A percentile compares a stretch with the other conserved stretches of the same genome.
phyloP scores from a whole-genome alignment of 2,329 filamentous ascomycete species.

The Hymenoscyphus linearis region DNA sequence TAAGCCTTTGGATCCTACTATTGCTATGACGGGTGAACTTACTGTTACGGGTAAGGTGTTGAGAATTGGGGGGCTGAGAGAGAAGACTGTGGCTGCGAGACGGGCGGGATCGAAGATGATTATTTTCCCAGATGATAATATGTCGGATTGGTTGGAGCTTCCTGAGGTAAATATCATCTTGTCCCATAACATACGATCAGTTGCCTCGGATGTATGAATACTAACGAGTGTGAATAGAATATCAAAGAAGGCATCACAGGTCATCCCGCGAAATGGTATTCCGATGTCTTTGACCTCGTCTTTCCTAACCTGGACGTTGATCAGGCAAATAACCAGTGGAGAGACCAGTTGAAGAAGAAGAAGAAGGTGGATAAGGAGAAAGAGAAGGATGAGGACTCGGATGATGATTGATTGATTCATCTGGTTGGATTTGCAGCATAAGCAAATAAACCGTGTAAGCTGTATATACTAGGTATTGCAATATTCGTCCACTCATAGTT shows the following conservation, averaged over 20 bases:
- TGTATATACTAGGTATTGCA: background rate
- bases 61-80: constrained; percentile 85
- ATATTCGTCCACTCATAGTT: background rate
- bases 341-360: constrained; percentile 31
- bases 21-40: constrained; percentile 97
- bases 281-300: constrained; percentile 84
- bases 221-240: constrained; percentile 55
- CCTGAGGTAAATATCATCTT: constrained; percentile 68
- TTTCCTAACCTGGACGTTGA: constrained; percentile 76
- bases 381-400: constrained; percentile 24
- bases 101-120: constrained; percentile 89
- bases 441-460: background rate
- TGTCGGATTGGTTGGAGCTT: constrained; percentile 94
- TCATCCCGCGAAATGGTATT: constrained; percentile 87
- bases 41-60: constrained; percentile 96
- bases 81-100: constrained; percentile 95
- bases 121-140: constrained; percentile 91
- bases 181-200: constrained; percentile 6
- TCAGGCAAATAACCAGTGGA: constrained; percentile 61
- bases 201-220: constrained; percentile 16
- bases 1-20: constrained; percentile 70
- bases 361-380: constrained; percentile 30
- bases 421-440: background rate
- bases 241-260: constrained; percentile 97
- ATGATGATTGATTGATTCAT: background rate